These are phyloP conservation scores for Lunularia cruciata DNA, from an alignment of 225 moss, liverwort and hornwort genomes.

Conservation along the genomic window DNA sequence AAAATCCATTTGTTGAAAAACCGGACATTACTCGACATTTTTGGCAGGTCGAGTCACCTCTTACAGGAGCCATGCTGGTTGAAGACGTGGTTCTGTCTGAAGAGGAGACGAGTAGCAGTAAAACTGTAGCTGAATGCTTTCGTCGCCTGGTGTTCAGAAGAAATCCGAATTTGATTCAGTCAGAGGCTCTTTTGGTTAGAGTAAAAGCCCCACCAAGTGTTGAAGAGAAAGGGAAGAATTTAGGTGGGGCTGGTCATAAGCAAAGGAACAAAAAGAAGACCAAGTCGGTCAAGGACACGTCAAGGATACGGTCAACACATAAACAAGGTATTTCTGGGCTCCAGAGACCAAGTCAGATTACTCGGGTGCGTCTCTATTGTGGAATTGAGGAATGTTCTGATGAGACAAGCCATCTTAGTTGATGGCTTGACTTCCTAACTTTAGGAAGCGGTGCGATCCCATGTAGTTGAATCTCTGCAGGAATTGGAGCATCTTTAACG, in stretches of 20 bases:
- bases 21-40: conserved; percentile 16
- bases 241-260: conserved; percentile 45
- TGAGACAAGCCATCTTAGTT: background rate
- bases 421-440: background rate
- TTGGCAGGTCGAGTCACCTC: conserved; percentile 70
- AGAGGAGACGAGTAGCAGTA: conserved; percentile 31
- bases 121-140: conserved; percentile 44
- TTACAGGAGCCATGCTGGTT: conserved; percentile 87
- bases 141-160: conserved; percentile 83
- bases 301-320: conserved; percentile 29
- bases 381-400: background rate
- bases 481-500: no score
- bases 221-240: conserved; percentile 36
- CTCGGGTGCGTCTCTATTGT: background rate
- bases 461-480: no score
- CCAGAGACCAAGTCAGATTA: no score
- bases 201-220: conserved; percentile 34
- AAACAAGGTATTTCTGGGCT: conserved; percentile 10
- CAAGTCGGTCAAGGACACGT: conserved; percentile 39
- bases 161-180: conserved; percentile 90
- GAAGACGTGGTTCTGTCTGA: conserved; percentile 66
- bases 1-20: no score
- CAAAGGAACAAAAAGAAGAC: conserved; percentile 65
- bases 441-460: no score
- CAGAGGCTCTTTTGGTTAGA: conserved; percentile 69